These are phyloP conservation scores for Meripilus lineatus DNA, from an alignment of 1,284 basidiomycete genomes.

Conservation along the genomic window DNA sequence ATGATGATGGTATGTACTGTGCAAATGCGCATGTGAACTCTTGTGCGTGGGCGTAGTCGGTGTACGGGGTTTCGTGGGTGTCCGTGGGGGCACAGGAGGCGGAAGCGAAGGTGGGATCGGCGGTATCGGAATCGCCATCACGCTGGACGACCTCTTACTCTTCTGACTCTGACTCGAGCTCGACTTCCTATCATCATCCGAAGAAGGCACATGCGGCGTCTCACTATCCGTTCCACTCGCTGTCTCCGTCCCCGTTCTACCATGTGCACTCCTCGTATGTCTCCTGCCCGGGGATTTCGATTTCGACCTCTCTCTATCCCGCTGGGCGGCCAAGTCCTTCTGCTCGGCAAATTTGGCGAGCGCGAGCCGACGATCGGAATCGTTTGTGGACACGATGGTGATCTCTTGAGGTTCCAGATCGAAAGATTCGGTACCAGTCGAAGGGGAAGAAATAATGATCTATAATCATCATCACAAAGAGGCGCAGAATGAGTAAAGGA, in stretches of 20 bases:
- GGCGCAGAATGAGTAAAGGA: too few relatives aligned
- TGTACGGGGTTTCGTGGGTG: neutral
- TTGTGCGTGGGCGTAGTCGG: too few relatives aligned
- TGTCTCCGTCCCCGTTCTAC: neutral
- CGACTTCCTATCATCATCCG: too few relatives aligned
- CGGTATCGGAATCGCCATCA: too few relatives aligned
- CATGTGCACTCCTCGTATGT: neutral
- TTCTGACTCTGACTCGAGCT: too few relatives aligned
- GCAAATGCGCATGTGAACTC: too few relatives aligned
- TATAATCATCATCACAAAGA: conserved; percentile 18
- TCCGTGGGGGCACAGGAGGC: neutral
- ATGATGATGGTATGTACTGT: too few relatives aligned
- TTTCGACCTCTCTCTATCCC: conserved; percentile 11
- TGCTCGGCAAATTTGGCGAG: conserved; percentile 53
- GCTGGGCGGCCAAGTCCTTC: conserved; percentile 16
- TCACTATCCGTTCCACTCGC: neutral
- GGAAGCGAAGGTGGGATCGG: too few relatives aligned
- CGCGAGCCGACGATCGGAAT: conserved; percentile 62
- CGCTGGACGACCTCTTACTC: too few relatives aligned
- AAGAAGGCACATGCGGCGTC: too few relatives aligned
- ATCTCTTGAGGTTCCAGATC: conserved; percentile 69
- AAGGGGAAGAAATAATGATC: conserved; percentile 54
- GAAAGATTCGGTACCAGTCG: conserved; percentile 51
- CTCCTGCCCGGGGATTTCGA: conserved; percentile 5
- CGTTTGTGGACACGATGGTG: conserved; percentile 60